Percentiles rank a stretch among this genome's conserved stretches.
These are phyloP conservation scores for Glebionis coronaria DNA, from an alignment of 129 eudicot species.

Conservation along the genomic window DNA sequence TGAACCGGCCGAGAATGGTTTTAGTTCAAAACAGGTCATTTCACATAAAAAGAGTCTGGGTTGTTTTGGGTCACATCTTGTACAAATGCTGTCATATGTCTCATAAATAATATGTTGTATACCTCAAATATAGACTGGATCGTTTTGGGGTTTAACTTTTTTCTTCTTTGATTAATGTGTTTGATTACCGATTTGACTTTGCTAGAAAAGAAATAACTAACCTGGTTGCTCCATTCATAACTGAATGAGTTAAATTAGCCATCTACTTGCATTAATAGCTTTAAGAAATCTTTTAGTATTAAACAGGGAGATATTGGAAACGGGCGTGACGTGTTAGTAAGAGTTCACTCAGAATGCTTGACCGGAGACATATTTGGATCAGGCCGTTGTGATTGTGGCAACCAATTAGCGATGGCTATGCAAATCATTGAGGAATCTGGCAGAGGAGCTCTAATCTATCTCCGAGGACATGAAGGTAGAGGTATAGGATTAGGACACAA, in stretches of 20 bases:
- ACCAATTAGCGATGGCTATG: constrained; percentile 84
- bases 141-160: no score
- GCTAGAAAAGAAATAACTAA: no score
- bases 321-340: constrained; percentile 75
- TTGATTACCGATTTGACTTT: no score
- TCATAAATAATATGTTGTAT: no score
- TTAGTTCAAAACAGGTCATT: background rate
- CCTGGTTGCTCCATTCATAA: no score
- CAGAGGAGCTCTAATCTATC: constrained; percentile 81
- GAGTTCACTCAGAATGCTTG: constrained; percentile 95
- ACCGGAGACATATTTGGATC: constrained; percentile 96
- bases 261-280: no score
- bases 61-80: background rate
- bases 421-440: constrained; percentile 69
- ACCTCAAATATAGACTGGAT: no score
- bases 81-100: no score
- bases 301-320: constrained; percentile 82
- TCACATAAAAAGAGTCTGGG: background rate
- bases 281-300: background rate
- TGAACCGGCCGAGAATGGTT: background rate
- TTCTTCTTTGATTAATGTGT: no score
- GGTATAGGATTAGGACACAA: constrained; percentile 93
- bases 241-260: no score
- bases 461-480: constrained; percentile 96
- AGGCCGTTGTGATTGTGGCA: constrained; percentile 86